A percentile compares a stretch with the other conserved stretches of the same genome.
These are phyloP conservation scores for Austroboletus niveus DNA, from an alignment of 1,284 basidiomycete species.

Conservation along the genomic window DNA sequence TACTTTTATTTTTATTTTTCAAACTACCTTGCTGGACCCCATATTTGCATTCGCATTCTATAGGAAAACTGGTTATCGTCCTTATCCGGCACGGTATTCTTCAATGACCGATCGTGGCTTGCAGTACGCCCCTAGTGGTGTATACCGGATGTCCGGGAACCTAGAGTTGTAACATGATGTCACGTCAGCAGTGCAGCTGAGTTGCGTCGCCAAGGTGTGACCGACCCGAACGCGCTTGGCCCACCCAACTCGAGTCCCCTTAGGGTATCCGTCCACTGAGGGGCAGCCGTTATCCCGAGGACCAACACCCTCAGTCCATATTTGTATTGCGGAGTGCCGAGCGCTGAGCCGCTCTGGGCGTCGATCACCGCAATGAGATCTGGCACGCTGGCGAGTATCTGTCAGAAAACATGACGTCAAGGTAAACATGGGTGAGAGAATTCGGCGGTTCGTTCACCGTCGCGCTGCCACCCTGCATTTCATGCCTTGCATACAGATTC, in stretches of 20 bases:
- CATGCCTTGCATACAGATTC: conserved; percentile 47
- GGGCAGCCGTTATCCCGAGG: conserved; percentile 53
- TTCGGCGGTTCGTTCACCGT: conserved; percentile 11
- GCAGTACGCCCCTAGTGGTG: conserved; percentile 34
- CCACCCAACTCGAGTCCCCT: conserved; percentile 54
- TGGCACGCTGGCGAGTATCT: conserved; percentile 47
- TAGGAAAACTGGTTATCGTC: too few relatives aligned
- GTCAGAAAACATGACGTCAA: conserved; percentile 5
- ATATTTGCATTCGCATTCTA: conserved; percentile 2
- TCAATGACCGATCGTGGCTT: conserved; percentile 39
- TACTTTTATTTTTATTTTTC: background rate
- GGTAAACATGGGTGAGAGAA: background rate
- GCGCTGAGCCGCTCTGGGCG: conserved; percentile 50
- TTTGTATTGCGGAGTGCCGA: conserved; percentile 49
- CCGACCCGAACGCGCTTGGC: conserved; percentile 38
- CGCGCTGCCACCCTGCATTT: conserved; percentile 29
- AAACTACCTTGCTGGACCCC: conserved; percentile 1
- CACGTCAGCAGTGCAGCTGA: background rate
- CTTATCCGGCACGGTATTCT: conserved; percentile 17
- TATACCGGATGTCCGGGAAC: conserved; percentile 34
- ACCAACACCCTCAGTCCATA: conserved; percentile 58
- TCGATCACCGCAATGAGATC: conserved; percentile 62
- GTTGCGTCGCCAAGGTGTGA: background rate
- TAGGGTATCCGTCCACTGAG: conserved; percentile 52
- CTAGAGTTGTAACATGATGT: conserved; percentile 7